A percentile compares a stretch with the other conserved stretches of the same genome.
phyloP scores from a whole-genome alignment of 2,329 filamentous ascomycete genomes.

The Talaromyces sp. region DNA sequence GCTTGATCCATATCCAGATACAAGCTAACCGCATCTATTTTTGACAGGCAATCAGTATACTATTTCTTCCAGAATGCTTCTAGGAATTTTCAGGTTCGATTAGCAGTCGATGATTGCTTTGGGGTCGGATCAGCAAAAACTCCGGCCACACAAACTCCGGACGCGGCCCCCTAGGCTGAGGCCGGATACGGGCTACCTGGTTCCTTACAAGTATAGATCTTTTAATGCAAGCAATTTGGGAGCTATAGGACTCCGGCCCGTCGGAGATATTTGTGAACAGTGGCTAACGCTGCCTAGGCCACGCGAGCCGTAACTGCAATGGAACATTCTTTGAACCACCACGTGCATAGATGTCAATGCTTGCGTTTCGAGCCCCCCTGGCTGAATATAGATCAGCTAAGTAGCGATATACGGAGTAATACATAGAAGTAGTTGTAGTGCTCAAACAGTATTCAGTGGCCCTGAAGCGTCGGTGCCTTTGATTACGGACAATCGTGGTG shows the following conservation, averaged over 20 bases:
- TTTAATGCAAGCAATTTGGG: too few species aligned
- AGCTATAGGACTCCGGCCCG: neutral
- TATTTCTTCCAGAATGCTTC: neutral
- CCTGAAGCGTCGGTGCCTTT: neutral
- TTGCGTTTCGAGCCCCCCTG: neutral
- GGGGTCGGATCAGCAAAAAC: slow-evolving; percentile 3
- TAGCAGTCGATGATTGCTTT: neutral
- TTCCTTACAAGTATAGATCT: neutral
- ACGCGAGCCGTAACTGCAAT: neutral
- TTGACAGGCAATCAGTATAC: neutral
- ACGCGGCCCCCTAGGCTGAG: neutral
- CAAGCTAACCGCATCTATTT: neutral
- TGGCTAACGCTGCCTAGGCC: neutral
- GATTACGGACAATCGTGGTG: neutral
- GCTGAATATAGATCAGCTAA: neutral
- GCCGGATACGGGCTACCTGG: neutral
- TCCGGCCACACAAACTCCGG: slow-evolving; percentile 1
- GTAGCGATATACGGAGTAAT: slow-evolving; percentile 4
- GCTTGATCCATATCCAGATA: neutral
- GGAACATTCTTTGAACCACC: neutral
- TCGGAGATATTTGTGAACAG: neutral
- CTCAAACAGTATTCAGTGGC: neutral
- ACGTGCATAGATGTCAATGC: neutral
- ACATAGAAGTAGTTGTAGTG: neutral
- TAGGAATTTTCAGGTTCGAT: neutral